These are phyloP conservation scores for Rhytidhysteron rufulum DNA, from an alignment of 2,329 filamentous ascomycete species.

Conservation along the genomic window DNA sequence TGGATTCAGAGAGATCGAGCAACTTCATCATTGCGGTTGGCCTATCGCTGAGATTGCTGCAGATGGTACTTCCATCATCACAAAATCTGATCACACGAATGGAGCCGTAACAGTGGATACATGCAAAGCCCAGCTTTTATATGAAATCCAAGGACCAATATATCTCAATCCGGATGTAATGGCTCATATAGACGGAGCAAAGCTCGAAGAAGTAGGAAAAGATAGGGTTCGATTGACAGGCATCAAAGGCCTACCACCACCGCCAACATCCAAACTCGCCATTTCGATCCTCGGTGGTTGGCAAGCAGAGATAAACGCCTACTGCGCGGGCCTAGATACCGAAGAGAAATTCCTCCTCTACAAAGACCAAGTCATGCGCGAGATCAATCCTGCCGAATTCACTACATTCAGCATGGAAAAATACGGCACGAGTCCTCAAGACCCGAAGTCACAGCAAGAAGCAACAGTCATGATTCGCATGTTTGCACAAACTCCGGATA, in stretches of 20 bases:
- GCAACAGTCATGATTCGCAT: slow-evolving; percentile 8
- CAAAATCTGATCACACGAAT: slow-evolving; percentile 9
- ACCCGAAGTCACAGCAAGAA: slow-evolving; percentile 9
- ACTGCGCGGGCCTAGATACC: slow-evolving; percentile 6
- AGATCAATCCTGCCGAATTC: slow-evolving; percentile 9
- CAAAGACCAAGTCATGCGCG: slow-evolving; percentile 9
- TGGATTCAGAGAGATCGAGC: slow-evolving; percentile 33
- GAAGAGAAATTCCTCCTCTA: slow-evolving; percentile 8
- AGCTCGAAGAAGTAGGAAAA: slow-evolving; percentile 4
- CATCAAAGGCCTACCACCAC: slow-evolving; percentile 27
- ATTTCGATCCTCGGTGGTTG: slow-evolving; percentile 26
- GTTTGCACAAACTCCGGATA: slow-evolving; percentile 8
- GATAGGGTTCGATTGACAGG: slow-evolving; percentile 23
- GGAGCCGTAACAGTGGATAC: slow-evolving; percentile 13
- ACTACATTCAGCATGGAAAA: slow-evolving; percentile 12
- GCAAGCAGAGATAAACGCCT: slow-evolving; percentile 22
- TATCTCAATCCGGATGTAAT: slow-evolving; percentile 10
- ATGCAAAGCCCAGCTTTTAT: slow-evolving; percentile 12
- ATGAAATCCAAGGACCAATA: slow-evolving; percentile 13
- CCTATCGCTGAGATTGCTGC: slow-evolving; percentile 14
- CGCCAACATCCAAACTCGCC: slow-evolving; percentile 27
- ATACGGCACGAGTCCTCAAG: slow-evolving; percentile 5
- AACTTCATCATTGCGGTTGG: slow-evolving; percentile 6
- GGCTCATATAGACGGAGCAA: slow-evolving; percentile 6
- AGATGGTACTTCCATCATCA: slow-evolving; percentile 10